A percentile compares a stretch with the other conserved stretches of the same genome.
Conservation (phyloP, 2,329 filamentous ascomycete genomes). For the Fusarium metavorans region DNA sequence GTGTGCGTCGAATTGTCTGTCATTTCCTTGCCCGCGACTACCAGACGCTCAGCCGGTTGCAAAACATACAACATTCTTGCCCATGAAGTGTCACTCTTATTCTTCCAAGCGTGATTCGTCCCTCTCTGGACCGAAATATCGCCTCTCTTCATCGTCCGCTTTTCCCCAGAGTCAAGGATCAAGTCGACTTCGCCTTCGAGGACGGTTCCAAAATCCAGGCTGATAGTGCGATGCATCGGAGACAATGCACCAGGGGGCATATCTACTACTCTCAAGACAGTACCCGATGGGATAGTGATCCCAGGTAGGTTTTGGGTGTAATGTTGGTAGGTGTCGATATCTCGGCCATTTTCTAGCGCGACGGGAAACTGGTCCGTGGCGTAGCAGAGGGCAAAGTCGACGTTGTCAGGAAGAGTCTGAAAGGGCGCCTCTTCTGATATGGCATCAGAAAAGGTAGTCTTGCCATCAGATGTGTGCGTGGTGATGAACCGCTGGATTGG, state of each 20-base stretch:
- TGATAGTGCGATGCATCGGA: slow-evolving; percentile 3
- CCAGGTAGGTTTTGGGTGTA: slow-evolving; percentile 6
- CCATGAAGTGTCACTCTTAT: not conserved
- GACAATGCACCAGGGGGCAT: not conserved
- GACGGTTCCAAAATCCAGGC: not conserved
- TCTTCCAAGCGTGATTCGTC: slow-evolving; percentile 1
- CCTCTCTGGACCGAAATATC: slow-evolving; percentile 3
- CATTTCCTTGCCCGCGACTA: not conserved
- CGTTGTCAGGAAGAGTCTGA: not conserved
- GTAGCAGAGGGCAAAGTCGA: slow-evolving; percentile 7
- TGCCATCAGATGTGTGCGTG: not conserved
- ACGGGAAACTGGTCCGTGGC: slow-evolving; percentile 7
- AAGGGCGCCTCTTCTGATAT: not conserved
- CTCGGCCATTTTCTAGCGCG: not conserved
- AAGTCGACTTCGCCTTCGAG: not conserved
- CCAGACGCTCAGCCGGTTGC: not conserved
- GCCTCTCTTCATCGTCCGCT: not conserved
- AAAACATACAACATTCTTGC: slow-evolving; percentile 4
- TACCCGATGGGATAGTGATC: not conserved
- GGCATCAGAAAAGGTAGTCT: not conserved
- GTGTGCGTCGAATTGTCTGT: not conserved
- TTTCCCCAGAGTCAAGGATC: not conserved
- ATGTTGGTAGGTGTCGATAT: not conserved
- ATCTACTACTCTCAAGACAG: slow-evolving; percentile 1
- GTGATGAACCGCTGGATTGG: slow-evolving; percentile 7